These are phyloP conservation scores for Coccomyxa sp. DNA, from an alignment of 139 green algal genomes.

Conservation along the genomic window DNA sequence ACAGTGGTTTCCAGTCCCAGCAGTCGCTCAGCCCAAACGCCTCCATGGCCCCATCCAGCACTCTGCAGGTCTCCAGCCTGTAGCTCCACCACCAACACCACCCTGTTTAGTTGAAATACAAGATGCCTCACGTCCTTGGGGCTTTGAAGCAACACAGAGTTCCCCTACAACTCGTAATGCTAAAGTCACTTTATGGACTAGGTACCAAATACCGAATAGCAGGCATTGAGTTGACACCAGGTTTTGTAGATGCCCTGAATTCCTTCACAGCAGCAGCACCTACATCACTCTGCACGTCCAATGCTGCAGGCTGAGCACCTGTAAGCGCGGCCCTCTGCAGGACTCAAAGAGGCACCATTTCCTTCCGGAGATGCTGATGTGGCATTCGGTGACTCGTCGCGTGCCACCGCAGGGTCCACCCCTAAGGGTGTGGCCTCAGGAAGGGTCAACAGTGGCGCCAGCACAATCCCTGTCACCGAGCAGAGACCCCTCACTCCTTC, in stretches of 20 bases:
- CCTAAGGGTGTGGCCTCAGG: conserved; percentile 27
- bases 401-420: conserved; percentile 12
- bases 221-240: not conserved
- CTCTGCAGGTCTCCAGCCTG: not conserved
- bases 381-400: not conserved
- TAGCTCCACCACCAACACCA: not conserved
- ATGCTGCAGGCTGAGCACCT: not conserved
- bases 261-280: not conserved
- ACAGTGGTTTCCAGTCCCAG: conserved; percentile 66
- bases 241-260: not conserved
- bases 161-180: not conserved
- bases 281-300: not conserved
- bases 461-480: conserved; percentile 41
- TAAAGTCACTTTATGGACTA: not conserved
- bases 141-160: not conserved
- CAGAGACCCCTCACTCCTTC: too few relatives aligned
- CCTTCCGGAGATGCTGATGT: not conserved
- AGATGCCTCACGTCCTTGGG: not conserved
- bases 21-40: conserved; percentile 49
- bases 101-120: not conserved
- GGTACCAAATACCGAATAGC: too few relatives aligned
- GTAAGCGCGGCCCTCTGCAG: not conserved
- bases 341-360: not conserved
- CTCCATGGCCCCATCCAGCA: not conserved
- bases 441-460: conserved; percentile 38